Conservation (phyloP, 2,329 filamentous ascomycete species). For the Penicillium sp. region DNA sequence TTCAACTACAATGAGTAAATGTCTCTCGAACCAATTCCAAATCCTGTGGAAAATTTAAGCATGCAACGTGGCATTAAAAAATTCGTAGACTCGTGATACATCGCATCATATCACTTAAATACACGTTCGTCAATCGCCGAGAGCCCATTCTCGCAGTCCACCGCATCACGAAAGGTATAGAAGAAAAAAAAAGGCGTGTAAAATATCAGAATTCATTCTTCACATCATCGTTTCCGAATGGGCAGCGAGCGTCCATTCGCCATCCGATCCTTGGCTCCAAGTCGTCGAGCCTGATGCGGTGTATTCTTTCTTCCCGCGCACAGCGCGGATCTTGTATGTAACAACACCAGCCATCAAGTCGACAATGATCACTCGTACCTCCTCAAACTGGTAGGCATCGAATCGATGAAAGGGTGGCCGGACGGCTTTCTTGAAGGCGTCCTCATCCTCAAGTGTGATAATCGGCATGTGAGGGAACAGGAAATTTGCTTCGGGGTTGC, state of each 20-base stretch:
- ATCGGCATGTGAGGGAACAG: slow-evolving; percentile 36
- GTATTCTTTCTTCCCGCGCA: slow-evolving; percentile 28
- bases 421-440: slow-evolving; percentile 26
- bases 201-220: not conserved
- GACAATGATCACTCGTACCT: slow-evolving; percentile 35
- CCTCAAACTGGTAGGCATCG: slow-evolving; percentile 31
- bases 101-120: slow-evolving; percentile 9
- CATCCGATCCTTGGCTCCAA: slow-evolving; percentile 40
- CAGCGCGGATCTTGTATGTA: slow-evolving; percentile 35
- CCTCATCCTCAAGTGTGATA: slow-evolving; percentile 33
- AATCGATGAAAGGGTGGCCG: slow-evolving; percentile 38
- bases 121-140: not conserved
- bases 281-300: slow-evolving; percentile 34
- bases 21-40: not conserved
- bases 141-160: not conserved
- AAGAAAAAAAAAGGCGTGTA: not conserved
- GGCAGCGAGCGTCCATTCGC: slow-evolving; percentile 38
- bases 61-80: slow-evolving; percentile 1
- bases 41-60: not conserved
- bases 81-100: slow-evolving; percentile 9
- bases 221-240: slow-evolving; percentile 37
- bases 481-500: slow-evolving; percentile 32
- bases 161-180: not conserved
- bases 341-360: slow-evolving; percentile 39
- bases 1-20: not conserved